These are phyloP conservation scores for Artomyces pyxidatus DNA, from an alignment of 768 basidiomycete species.

Conservation along the genomic window DNA sequence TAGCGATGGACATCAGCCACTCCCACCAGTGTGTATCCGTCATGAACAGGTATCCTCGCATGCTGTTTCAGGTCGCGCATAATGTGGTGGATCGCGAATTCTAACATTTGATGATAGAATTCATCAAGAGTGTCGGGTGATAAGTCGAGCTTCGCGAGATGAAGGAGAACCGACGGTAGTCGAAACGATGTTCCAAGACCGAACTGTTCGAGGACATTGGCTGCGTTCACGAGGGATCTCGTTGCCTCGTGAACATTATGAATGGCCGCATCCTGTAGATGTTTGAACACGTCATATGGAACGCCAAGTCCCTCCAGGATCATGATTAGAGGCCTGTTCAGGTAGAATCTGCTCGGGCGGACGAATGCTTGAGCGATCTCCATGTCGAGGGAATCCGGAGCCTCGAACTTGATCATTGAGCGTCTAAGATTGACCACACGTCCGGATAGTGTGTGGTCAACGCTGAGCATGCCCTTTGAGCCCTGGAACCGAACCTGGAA, in stretches of 20 bases:
- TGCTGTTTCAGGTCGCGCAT: constrained; percentile 54
- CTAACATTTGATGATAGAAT: constrained; percentile 46
- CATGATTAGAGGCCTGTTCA: constrained; percentile 63
- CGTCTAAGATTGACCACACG: constrained; percentile 42
- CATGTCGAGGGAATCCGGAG: constrained; percentile 35
- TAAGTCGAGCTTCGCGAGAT: constrained; percentile 41
- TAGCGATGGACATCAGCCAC: constrained; percentile 57
- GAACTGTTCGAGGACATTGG: constrained; percentile 42
- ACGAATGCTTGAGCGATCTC: constrained; percentile 64
- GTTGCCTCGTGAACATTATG: constrained; percentile 35
- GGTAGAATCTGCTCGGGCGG: constrained; percentile 45
- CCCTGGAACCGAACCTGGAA: constrained; percentile 57
- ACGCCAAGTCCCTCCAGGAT: constrained; percentile 53
- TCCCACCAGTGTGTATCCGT: constrained; percentile 61
- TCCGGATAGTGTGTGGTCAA: constrained; percentile 46
- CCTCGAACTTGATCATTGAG: constrained; percentile 66
- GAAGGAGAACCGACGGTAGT: constrained; percentile 42
- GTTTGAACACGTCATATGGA: constrained; percentile 41
- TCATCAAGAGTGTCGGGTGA: constrained; percentile 26
- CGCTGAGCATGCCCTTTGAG: constrained; percentile 57
- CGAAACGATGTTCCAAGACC: constrained; percentile 53
- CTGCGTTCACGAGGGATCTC: constrained; percentile 35
- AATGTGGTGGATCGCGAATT: constrained; percentile 52
- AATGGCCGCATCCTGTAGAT: constrained; percentile 46
- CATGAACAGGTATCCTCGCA: constrained; percentile 59